Evolutionary conservation across 1,139 yeast genomes (phyloP), one percentile per base, ranked within the genome.

Genomic region (Saccharomyces hybrid): DNA sequence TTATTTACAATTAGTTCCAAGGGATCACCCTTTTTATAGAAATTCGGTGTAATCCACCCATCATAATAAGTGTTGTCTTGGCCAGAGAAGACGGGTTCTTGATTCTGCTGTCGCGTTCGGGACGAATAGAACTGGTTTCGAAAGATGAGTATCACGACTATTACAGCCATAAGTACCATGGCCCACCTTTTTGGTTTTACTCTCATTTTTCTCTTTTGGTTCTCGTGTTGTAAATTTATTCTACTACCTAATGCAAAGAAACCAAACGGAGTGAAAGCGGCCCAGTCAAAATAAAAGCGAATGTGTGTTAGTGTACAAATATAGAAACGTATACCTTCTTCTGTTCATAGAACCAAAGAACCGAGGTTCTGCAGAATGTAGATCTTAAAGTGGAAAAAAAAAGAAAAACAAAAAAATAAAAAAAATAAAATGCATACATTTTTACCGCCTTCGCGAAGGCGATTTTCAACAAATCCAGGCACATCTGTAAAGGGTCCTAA

Each of bases 1-100:
- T 88, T 86, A 70, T 89, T 89, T 47, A 88, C 90, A 38, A 83
- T 71, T 27, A 90, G 71, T 26, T 86, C 86, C 2, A 90, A 89
- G 49, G 71, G 73, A 27, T 88, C 89, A 1, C 87, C 88, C 9
- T 71, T 64, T 48, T 57, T 52, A 55, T 68, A 69, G 2, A 60
- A 48, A 38, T 64, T 62, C n/a, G 71, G 71, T 47, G 57, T 57
- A 5, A 67, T 47, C 70, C 67, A 63, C n/a, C 68, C 66, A 11
- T 38, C 48, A 11, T 51, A 46, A 19, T 21, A 46, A 50, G 42
- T 19, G 24, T 47, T 5, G 8, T 27, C 19, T 29, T 54, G 27
- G 42, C 51, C 34, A 19, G n/a, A 38, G n/a, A 14, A 9, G 31
- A 46, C 29, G 4, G 28, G 31, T 4, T 24, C 12, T 28, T 27